Conservation (phyloP, 768 basidiomycete species). For the Tephrocybe sp. region DNA sequence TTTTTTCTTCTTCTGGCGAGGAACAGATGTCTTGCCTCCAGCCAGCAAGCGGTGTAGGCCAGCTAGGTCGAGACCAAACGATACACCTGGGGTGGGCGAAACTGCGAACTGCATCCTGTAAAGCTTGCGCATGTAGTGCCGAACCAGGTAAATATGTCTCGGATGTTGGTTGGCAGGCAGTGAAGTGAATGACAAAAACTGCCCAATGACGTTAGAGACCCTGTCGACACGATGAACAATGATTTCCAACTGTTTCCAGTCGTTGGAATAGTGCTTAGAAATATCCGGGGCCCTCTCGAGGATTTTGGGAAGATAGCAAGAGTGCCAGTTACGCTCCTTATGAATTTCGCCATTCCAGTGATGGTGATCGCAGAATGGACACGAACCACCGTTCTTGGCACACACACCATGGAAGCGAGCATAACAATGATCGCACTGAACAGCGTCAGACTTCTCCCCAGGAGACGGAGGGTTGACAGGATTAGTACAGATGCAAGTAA, state of each 20-base stretch:
- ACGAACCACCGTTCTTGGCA: slow-evolving; percentile 86
- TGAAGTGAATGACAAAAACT: slow-evolving; percentile 73
- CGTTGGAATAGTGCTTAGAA: slow-evolving; percentile 73
- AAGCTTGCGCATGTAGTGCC: slow-evolving; percentile 88
- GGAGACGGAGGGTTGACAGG: slow-evolving; percentile 80
- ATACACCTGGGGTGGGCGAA: slow-evolving; percentile 75
- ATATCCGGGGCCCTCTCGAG: slow-evolving; percentile 74
- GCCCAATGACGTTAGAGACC: slow-evolving; percentile 69
- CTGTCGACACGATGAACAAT: slow-evolving; percentile 80
- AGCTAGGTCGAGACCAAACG: slow-evolving; percentile 80
- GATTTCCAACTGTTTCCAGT: slow-evolving; percentile 77
- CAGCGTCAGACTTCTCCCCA: slow-evolving; percentile 74
- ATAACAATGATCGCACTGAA: slow-evolving; percentile 88
- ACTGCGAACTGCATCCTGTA: slow-evolving; percentile 90
- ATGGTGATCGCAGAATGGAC: slow-evolving; percentile 88
- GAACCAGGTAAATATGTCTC: slow-evolving; percentile 78
- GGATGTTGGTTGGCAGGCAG: slow-evolving; percentile 68
- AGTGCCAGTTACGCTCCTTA: slow-evolving; percentile 83
- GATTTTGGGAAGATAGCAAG: slow-evolving; percentile 72
- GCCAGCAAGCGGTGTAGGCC: slow-evolving; percentile 81
- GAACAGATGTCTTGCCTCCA: slow-evolving; percentile 51
- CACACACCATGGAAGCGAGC: slow-evolving; percentile 85
- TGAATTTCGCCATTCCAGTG: slow-evolving; percentile 88
- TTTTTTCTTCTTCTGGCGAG: slow-evolving; percentile 55
- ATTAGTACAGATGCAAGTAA: slow-evolving; percentile 78